phyloP scores from a whole-genome alignment of 2,329 filamentous ascomycete species.

The Aspergillus sp. region DNA sequence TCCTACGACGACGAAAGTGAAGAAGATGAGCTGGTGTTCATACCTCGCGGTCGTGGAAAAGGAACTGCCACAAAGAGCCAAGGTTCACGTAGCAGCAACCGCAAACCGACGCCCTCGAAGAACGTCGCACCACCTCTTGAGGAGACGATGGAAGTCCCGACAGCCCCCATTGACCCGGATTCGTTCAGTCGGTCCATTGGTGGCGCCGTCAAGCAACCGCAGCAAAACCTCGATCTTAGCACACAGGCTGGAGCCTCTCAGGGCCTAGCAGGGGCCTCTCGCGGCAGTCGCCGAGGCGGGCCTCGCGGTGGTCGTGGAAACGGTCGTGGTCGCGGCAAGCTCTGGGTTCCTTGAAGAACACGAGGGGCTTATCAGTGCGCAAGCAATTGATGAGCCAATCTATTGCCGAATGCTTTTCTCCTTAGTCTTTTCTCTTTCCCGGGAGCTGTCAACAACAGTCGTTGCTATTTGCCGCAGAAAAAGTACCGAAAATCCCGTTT shows the following conservation, averaged over 20 bases:
- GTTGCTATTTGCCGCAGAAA: slow-evolving; percentile 15
- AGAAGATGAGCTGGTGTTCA: slow-evolving; percentile 43
- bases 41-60: slow-evolving; percentile 36
- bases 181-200: slow-evolving; percentile 41
- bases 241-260: slow-evolving; percentile 28
- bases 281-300: slow-evolving; percentile 28
- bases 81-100: slow-evolving; percentile 20
- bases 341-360: slow-evolving; percentile 39
- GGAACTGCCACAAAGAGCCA: slow-evolving; percentile 19
- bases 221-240: slow-evolving; percentile 23
- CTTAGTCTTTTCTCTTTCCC: background rate
- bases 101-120: slow-evolving; percentile 24
- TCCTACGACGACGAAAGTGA: slow-evolving; percentile 45
- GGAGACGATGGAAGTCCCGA: slow-evolving; percentile 36
- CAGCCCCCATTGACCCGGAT: slow-evolving; percentile 42
- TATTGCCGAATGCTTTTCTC: slow-evolving; percentile 7
- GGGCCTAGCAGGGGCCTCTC: slow-evolving; percentile 27
- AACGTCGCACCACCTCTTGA: slow-evolving; percentile 19
- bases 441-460: slow-evolving; percentile 12
- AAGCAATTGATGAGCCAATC: slow-evolving; percentile 15
- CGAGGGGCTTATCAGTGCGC: slow-evolving; percentile 10
- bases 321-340: slow-evolving; percentile 35
- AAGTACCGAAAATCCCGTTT: slow-evolving; percentile 4
- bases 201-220: slow-evolving; percentile 13
- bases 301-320: slow-evolving; percentile 31